Evolutionary conservation across 179 eudicot genomes (phyloP).

Genomic region (Silene noctiflora): DNA sequence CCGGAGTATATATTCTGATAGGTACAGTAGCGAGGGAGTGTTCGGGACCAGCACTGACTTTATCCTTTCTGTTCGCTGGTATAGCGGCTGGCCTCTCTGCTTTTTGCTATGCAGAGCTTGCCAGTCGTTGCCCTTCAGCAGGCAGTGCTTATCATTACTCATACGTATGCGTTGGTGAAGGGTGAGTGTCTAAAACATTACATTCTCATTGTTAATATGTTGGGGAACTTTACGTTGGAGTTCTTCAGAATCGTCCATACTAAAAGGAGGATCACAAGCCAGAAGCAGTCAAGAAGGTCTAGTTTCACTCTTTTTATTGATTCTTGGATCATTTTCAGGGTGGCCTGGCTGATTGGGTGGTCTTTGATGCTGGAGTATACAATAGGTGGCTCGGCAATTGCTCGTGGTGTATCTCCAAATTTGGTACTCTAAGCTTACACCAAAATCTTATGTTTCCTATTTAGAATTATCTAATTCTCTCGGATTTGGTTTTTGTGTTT

Average conservation of each 20-base stretch:
- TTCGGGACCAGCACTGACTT: constrained; percentile 79
- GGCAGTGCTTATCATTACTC: constrained; percentile 98
- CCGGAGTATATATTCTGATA: constrained; percentile 92
- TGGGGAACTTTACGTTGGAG: not conserved
- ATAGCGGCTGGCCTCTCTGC: constrained; percentile 96
- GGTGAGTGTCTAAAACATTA: constrained; percentile 40
- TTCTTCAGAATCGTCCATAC: not conserved
- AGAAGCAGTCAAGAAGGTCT: not conserved
- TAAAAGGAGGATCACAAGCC: not conserved
- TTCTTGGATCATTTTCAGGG: constrained; percentile 40
- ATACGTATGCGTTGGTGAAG: constrained; percentile 92
- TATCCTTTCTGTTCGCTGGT: constrained; percentile 88
- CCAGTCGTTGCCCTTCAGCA: constrained; percentile 97
- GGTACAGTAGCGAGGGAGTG: constrained; percentile 92
- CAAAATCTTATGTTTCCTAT: not conserved
- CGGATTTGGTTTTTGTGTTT: not conserved
- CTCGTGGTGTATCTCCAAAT: constrained; percentile 98
- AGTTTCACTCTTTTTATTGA: not conserved
- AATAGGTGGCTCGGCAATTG: constrained; percentile 91
- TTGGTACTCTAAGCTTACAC: constrained; percentile 40
- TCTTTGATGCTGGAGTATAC: constrained; percentile 84
- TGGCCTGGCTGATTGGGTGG: constrained; percentile 98
- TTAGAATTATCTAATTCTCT: not conserved
- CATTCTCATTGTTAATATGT: not conserved
- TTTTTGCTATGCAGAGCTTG: constrained; percentile 92